phyloP scores from a whole-genome alignment of 2,329 filamentous ascomycete genomes.

The Hyphodiscus sp. region DNA sequence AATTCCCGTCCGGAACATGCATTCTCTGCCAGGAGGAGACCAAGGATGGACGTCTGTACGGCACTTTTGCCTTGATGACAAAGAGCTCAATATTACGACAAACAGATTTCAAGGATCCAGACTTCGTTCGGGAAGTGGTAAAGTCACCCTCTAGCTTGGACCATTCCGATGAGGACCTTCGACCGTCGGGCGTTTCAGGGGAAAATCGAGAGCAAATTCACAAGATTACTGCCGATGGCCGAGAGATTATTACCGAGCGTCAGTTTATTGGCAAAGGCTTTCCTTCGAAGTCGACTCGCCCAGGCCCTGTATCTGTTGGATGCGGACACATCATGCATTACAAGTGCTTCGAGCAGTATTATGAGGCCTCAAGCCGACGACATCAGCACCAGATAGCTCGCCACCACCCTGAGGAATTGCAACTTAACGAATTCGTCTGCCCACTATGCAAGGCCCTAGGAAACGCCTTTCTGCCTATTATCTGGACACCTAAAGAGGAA shows the following conservation, averaged over 20 bases:
- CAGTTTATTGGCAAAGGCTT: constrained; percentile 89
- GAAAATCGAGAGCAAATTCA: constrained; percentile 75
- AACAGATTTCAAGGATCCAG: constrained; percentile 73
- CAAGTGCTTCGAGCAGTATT: constrained; percentile 88
- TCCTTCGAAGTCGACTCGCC: constrained; percentile 56
- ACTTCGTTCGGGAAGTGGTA: constrained; percentile 77
- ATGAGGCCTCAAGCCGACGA: constrained; percentile 72
- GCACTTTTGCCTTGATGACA: constrained; percentile 84
- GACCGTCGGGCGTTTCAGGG: constrained; percentile 85
- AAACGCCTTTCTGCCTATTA: constrained; percentile 88
- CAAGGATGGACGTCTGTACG: constrained; percentile 80
- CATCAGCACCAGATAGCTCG: constrained; percentile 91
- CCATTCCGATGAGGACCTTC: constrained; percentile 70
- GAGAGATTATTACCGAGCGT: constrained; percentile 64
- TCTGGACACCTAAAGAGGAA: constrained; percentile 91
- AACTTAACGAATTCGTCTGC: constrained; percentile 85
- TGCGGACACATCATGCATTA: constrained; percentile 99
- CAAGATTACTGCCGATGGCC: constrained; percentile 68
- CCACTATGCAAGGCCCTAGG: constrained; percentile 94
- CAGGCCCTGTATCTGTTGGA: constrained; percentile 78
- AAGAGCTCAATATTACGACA: constrained; percentile 82
- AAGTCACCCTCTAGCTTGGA: constrained; percentile 78
- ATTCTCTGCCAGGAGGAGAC: constrained; percentile 96
- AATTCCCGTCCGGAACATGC: constrained; percentile 87
- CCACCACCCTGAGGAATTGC: constrained; percentile 80